Evolutionary conservation across 2,329 filamentous ascomycete genomes (phyloP).

Genomic region (Xylariales sp.): DNA sequence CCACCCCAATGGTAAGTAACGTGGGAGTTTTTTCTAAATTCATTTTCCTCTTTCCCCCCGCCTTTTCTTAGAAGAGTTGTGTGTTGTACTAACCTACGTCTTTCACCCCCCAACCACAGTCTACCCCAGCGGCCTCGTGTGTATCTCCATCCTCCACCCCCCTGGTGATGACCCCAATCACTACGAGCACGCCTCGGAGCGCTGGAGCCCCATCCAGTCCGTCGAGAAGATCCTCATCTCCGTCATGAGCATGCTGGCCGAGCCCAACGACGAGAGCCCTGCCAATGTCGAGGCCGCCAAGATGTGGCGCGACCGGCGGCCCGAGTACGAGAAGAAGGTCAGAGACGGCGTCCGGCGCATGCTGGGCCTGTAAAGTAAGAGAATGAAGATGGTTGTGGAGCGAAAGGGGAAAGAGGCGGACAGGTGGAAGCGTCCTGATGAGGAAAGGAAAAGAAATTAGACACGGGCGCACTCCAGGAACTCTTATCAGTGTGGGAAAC

Average conservation of each 20-base stretch:
- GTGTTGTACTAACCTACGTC: too few relatives aligned
- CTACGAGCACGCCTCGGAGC: conserved; percentile 93
- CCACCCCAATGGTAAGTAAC: conserved; percentile 81
- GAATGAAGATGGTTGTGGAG: neutral
- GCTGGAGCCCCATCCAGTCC: conserved; percentile 94
- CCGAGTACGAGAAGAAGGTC: conserved; percentile 83
- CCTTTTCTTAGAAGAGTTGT: neutral
- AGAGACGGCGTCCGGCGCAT: conserved; percentile 75
- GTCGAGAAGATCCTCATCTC: conserved; percentile 97
- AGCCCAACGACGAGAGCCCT: conserved; percentile 94
- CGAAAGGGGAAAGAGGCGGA: neutral
- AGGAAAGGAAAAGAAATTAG: too few relatives aligned
- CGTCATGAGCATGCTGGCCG: conserved; percentile 97
- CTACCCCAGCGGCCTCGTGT: conserved; percentile 86
- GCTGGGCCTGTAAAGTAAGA: conserved; percentile 59
- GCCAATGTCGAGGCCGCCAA: conserved; percentile 95
- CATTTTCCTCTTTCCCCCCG: conserved; percentile 4
- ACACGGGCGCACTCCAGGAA: too few relatives aligned
- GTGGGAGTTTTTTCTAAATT: neutral
- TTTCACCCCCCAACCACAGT: conserved; percentile 46
- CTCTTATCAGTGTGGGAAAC: too few relatives aligned
- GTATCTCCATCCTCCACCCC: conserved; percentile 96
- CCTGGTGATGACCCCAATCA: conserved; percentile 97
- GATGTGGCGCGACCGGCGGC: conserved; percentile 85
- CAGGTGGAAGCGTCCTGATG: too few relatives aligned